Base-by-base conservation (phyloP, 2,329 filamentous ascomycete species). In the Neonectria magnoliae region DNA sequence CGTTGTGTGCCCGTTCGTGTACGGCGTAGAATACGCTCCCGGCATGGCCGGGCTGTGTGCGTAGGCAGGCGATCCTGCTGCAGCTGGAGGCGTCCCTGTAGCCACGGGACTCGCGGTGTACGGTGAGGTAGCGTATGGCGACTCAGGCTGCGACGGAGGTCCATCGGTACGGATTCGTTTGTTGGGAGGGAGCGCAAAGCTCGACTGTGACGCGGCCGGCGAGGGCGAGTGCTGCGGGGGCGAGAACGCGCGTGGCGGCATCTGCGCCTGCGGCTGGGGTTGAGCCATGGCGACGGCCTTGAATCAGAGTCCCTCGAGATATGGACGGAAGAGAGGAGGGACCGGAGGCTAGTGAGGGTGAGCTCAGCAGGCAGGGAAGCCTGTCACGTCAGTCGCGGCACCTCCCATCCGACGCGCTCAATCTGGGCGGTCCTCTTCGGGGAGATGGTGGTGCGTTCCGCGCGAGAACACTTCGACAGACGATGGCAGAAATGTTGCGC, bases 81-180 rank as follows among this genome's bases (percentile, higher is more conserved):
- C 72, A 47, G 80, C 77, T 20, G 78, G 78, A 11, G 82, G 80
- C 29, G 82, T 83, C 3, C 77, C 78, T 6, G 78, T 75, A 25
- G 80, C 73, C 42, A 76, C 77, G 20, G 85, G 85, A 60, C 83
- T 85, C 68, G 82, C 79, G 8, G 79, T 78, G 70, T 83, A 87
- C 71, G 84, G 80, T 67, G 87, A 83, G 71, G 81, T 78, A 68
- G 83, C 82, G 74, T 89, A 89, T 0, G 88, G 88, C 36, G 89
- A 91, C 55, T 82, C 84, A 62, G 90, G 90, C 70, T 90, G 89
- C 29, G 91, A 90, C n/a, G 84, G 81, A 36, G 90, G 87, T 62
- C 89, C 90, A 56, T 90, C 76, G 87, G 90, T 76, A 65, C 77
- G 74, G 29, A 76, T 71, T 73, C 92, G 87, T 81, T 96, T 95